Evolutionary conservation across 495 filamentous ascomycete genomes (phyloP).

Genomic region (Thermothielavioides terrestris): DNA sequence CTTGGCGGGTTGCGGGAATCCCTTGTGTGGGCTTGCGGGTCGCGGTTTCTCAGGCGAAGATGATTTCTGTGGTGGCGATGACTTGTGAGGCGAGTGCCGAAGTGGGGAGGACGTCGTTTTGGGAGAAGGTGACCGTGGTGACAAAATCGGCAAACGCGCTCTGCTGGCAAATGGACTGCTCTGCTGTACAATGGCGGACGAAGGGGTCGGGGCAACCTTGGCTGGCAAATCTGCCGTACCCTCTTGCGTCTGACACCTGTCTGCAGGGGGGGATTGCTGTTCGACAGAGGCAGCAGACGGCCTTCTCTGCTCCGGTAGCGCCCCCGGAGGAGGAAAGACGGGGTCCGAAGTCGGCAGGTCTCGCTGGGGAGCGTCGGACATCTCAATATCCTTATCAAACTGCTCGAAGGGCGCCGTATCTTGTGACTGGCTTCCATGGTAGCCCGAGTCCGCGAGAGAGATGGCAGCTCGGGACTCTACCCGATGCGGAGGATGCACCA

Average conservation of each 20-base stretch:
- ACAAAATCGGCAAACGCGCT: slow-evolving; percentile 15
- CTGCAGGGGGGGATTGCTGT: slow-evolving; percentile 55
- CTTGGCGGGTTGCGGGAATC: slow-evolving; percentile 16
- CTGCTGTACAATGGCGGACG: slow-evolving; percentile 3
- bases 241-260: slow-evolving; percentile 43
- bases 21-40: not conserved
- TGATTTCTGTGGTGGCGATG: slow-evolving; percentile 6
- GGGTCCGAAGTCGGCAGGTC: slow-evolving; percentile 13
- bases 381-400: slow-evolving; percentile 19
- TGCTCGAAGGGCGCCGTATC: slow-evolving; percentile 32
- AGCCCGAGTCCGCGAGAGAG: slow-evolving; percentile 60
- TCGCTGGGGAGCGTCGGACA: slow-evolving; percentile 14
- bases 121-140: slow-evolving; percentile 20
- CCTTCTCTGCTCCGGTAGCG: slow-evolving; percentile 12
- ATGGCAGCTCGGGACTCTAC: slow-evolving; percentile 12
- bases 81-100: slow-evolving; percentile 6
- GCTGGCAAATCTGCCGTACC: slow-evolving; percentile 5
- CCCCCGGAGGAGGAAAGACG: slow-evolving; percentile 3
- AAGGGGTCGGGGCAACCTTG: slow-evolving; percentile 5
- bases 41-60: slow-evolving; percentile 15
- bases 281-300: slow-evolving; percentile 14
- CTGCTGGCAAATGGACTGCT: slow-evolving; percentile 15
- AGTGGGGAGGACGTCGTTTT: slow-evolving; percentile 16
- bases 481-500: slow-evolving; percentile 10
- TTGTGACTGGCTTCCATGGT: slow-evolving; percentile 58